Base-by-base conservation (phyloP, 768 basidiomycete genomes). In the Grammothele lineata region DNA sequence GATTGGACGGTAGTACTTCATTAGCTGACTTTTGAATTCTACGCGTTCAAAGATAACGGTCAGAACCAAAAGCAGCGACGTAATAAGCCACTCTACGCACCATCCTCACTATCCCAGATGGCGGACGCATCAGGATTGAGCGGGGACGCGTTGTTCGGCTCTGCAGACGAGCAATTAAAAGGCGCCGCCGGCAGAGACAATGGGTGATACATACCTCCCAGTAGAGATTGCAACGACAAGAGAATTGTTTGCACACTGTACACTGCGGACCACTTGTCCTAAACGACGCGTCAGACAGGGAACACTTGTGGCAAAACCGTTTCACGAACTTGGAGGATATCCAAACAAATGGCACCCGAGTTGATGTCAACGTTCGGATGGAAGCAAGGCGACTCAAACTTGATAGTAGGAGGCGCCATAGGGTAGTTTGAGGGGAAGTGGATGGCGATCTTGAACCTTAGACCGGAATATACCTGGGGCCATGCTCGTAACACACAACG, bases 231-330 rank as follows among this genome's bases (percentile, higher is more conserved):
- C 46, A 95, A 66, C 11, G 92, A 93, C 8, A 94, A 69, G 17
- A 95, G 76, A 34, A 95, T 87, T 0, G 90, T 92, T 55, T 92
- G 88, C 27, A 93, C 92, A 49, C 87, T 90, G 65, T 94, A 92
- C 1, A 93, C 86, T 6, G 92, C 91, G 3, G 88, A 90, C 92
- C 92, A 94, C 61, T 92, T 89, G 66, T 92, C 90, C 87, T 91
- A 52, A 14, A 18, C 21, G 15, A 32, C 40, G 21, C 21, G 27
- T 30, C 27, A 30, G 27, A n/a, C n/a, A n/a, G n/a, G n/a, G n/a
- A n/a, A n/a, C n/a, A n/a, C n/a, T n/a, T n/a, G n/a, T n/a, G n/a
- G n/a, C n/a, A n/a, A n/a, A n/a, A n/a, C n/a, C n/a, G n/a, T n/a
- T n/a, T 4, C 0, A 62, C 69, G 14, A 48, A 81, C 88, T 76